Percentiles rank a stretch among this genome's conserved stretches.
Evolutionary conservation across 1,284 basidiomycete genomes (phyloP).

Genomic region (Polyporus tsugae): DNA sequence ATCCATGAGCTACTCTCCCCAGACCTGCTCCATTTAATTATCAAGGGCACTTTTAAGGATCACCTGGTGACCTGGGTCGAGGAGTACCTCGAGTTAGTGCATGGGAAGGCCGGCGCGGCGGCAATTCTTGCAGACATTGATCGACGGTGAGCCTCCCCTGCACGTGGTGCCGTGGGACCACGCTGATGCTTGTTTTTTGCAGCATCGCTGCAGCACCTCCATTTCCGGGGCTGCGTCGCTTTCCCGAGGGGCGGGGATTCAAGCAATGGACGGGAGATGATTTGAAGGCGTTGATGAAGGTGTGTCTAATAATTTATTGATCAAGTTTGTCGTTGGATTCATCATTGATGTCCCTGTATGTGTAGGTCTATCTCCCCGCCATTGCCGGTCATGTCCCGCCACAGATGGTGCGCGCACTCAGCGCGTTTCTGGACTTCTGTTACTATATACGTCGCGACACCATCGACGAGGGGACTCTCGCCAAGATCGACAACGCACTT

Average conservation of each 20-base stretch:
- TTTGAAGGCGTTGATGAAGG: slow-evolving; percentile 36
- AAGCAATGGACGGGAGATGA: slow-evolving; percentile 36
- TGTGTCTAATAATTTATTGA: no score
- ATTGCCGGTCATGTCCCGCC: background rate
- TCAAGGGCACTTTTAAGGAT: slow-evolving; percentile 20
- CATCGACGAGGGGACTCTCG: background rate
- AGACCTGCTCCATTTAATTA: slow-evolving; percentile 17
- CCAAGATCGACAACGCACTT: background rate
- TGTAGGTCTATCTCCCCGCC: no score
- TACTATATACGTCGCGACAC: background rate
- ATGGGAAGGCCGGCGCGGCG: background rate
- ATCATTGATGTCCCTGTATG: background rate
- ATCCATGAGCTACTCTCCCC: slow-evolving; percentile 15
- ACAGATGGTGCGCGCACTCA: background rate
- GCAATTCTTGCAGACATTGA: slow-evolving; percentile 32
- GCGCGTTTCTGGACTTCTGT: background rate
- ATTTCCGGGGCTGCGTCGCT: slow-evolving; percentile 30
- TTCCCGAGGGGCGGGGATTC: slow-evolving; percentile 29
- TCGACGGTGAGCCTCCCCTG: slow-evolving; percentile 27
- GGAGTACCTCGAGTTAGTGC: slow-evolving; percentile 6
- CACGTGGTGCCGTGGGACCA: no score
- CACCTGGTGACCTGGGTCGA: slow-evolving; percentile 30
- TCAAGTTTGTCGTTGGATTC: no score
- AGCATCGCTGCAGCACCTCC: slow-evolving; percentile 18
- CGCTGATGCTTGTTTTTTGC: background rate